phyloP scores from a whole-genome alignment of 805 yeast species.

The Metschnikowia lunata region DNA sequence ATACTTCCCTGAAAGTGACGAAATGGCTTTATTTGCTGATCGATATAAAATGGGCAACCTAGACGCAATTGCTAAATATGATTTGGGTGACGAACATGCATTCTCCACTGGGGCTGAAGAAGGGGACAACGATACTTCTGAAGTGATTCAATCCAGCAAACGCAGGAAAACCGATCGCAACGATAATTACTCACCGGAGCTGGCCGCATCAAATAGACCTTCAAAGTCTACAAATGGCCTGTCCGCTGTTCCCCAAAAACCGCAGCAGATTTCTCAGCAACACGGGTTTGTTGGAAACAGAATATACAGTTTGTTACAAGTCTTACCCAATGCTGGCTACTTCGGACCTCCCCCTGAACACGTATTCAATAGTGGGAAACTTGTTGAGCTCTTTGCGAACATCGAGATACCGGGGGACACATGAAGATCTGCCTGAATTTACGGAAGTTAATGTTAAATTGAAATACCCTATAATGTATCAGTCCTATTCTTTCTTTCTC shows the following conservation, averaged over 20 bases:
- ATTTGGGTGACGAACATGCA: constrained; percentile 24
- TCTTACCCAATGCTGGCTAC: constrained; percentile 57
- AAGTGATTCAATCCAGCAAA: constrained; percentile 6
- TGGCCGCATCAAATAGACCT: constrained; percentile 1
- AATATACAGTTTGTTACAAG: constrained; percentile 44
- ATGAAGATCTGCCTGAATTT: background rate
- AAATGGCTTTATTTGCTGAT: constrained; percentile 33
- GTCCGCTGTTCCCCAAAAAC: constrained; percentile 4
- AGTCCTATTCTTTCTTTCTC: too few species aligned
- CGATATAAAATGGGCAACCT: constrained; percentile 35
- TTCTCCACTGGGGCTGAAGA: constrained; percentile 5
- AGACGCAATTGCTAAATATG: constrained; percentile 36
- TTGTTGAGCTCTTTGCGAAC: constrained; percentile 41
- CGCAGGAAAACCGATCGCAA: constrained; percentile 14
- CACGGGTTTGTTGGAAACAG: constrained; percentile 32
- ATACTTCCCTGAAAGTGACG: constrained; percentile 58
- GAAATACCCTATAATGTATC: too few species aligned
- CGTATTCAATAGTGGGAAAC: constrained; percentile 50
- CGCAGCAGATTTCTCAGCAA: constrained; percentile 7
- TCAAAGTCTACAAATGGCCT: background rate
- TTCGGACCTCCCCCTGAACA: constrained; percentile 46
- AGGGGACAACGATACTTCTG: constrained; percentile 14
- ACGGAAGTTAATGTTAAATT: too few species aligned
- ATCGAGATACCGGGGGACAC: constrained; percentile 20
- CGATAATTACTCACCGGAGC: constrained; percentile 11